These are phyloP conservation scores for Sclerotinia minor DNA, from an alignment of 2,329 filamentous ascomycete genomes.

Conservation along the genomic window DNA sequence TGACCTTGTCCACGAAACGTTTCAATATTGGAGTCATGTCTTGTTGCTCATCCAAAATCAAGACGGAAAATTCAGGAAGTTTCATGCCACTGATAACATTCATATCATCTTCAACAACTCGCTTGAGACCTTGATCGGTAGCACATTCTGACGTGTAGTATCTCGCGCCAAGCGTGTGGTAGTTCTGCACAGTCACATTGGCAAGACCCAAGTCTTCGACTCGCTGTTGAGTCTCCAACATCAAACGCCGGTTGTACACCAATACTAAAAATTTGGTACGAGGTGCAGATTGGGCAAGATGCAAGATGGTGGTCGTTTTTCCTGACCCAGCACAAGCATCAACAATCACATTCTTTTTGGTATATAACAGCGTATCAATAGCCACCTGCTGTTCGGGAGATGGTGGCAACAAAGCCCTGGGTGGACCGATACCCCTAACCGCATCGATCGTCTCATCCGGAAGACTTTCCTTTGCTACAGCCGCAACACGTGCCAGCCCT, in stretches of 20 bases:
- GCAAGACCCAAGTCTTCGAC: conserved; percentile 12
- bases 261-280: conserved; percentile 15
- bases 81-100: neutral
- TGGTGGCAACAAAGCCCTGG: conserved; percentile 15
- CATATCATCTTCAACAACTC: conserved; percentile 17
- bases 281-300: conserved; percentile 15
- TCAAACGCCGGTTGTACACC: conserved; percentile 21
- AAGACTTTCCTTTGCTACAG: neutral
- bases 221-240: conserved; percentile 20
- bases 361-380: conserved; percentile 16
- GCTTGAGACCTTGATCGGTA: conserved; percentile 23
- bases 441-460: neutral
- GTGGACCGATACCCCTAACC: neutral
- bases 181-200: conserved; percentile 14
- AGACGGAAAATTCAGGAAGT: conserved; percentile 21
- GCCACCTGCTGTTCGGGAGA: conserved; percentile 21
- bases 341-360: conserved; percentile 20
- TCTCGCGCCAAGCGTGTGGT: conserved; percentile 8
- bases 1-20: conserved; percentile 18
- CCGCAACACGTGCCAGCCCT: neutral
- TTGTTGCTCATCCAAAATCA: conserved; percentile 22
- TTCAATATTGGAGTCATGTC: conserved; percentile 24
- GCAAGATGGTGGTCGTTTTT: conserved; percentile 20
- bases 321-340: conserved; percentile 22
- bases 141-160: conserved; percentile 21